Base-by-base conservation (phyloP, 768 basidiomycete genomes). In the Tubosaeta brunneosetosa region DNA sequence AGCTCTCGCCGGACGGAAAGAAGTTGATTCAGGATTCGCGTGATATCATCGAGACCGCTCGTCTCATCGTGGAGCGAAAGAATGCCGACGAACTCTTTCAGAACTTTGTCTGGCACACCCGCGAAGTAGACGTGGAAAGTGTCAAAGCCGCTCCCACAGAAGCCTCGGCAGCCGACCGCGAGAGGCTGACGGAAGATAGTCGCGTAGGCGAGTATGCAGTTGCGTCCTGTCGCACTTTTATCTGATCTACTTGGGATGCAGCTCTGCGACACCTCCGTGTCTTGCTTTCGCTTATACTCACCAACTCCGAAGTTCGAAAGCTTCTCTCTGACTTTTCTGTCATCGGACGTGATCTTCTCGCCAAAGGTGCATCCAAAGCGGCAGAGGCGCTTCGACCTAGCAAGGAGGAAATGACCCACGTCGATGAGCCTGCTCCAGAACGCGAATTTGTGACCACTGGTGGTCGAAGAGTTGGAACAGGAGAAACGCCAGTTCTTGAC, bases 301-400 rank as follows among this genome's bases (percentile, higher is more conserved):
- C 94, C 65, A 99, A 99, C 73, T 86, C 89, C 0, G 90, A 95
- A 72, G 86, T 89, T 29, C 86, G 93, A 62, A 95, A 97, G 67
- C 83, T 97, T 27, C 71, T 94, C 48, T 79, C 83, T 2, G 91
- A 93, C 69, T 84, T 88, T 57, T 79, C 82, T 10, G 67, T 85
- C 52, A 83, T 91, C 45, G 88, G 89, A 0, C 85, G 91, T 38
- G 92, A 95, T 67, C 75, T 97, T 49, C 82, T 95, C 55, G 82
- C 90, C 4, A 85, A 80, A 36, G 80, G 80, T 17, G 85, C 88
- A 0, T 67, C 76, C 59, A 88, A 91, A 63, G 85, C 80, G 12
- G 88, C 90, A 7, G 79, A 82, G 31, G 68, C 67, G 47, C 73
- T 93, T 31, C 82, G 85, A 3, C 95, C 95, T 0, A 61, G 71